phyloP scores from a whole-genome alignment of 768 basidiomycete species.

The Panellus pusillus region DNA sequence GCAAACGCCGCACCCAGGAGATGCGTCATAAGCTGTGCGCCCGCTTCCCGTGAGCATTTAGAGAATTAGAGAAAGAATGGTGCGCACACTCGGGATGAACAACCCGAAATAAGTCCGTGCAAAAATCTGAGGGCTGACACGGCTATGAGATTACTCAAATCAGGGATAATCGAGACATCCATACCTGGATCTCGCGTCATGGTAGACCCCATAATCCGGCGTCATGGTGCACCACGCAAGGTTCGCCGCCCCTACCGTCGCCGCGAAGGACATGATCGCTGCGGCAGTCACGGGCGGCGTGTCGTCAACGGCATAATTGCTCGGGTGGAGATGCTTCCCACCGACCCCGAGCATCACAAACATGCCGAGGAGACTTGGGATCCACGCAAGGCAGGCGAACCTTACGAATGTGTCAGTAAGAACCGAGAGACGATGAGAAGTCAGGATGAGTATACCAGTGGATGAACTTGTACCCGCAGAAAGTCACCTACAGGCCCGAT shows the following conservation, averaged over 20 bases:
- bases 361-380: constrained; percentile 64
- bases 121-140: constrained; percentile 54
- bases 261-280: constrained; percentile 35
- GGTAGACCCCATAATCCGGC: constrained; percentile 48
- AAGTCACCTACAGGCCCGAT: constrained; percentile 39
- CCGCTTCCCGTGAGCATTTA: not conserved
- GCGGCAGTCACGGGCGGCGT: constrained; percentile 31
- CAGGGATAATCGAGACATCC: not conserved
- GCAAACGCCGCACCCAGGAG: constrained; percentile 72
- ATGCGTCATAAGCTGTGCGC: constrained; percentile 36
- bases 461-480: constrained; percentile 64
- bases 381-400: constrained; percentile 64
- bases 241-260: constrained; percentile 38
- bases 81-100: constrained; percentile 57
- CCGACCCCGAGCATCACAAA: constrained; percentile 64
- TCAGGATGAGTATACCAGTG: constrained; percentile 45
- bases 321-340: constrained; percentile 50
- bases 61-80: not conserved
- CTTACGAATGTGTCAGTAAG: constrained; percentile 17
- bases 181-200: constrained; percentile 21
- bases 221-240: constrained; percentile 45
- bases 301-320: constrained; percentile 27
- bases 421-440: not conserved
- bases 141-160: not conserved
- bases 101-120: constrained; percentile 66